Conservation (phyloP, 2,329 filamentous ascomycete species). For the Simplicillium aogashimaense region DNA sequence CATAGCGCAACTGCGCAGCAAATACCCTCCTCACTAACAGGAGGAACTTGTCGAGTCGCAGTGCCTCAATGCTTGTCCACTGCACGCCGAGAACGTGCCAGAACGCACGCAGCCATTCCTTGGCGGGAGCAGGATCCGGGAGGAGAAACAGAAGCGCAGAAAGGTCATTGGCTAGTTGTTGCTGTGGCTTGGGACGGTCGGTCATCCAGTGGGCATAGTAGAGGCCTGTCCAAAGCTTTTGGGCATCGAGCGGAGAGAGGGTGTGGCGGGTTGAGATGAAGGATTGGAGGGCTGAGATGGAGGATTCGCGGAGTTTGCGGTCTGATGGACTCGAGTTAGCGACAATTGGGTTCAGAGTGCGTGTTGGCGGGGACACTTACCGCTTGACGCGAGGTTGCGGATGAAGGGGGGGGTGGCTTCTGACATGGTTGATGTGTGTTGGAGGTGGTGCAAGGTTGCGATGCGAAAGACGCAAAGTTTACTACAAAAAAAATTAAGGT, state of each 20-base stretch:
- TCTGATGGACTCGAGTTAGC: slow-evolving; percentile 38
- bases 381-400: slow-evolving; percentile 74
- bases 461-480: no score
- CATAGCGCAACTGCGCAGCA: slow-evolving; percentile 53
- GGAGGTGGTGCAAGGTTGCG: neutral
- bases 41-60: slow-evolving; percentile 88
- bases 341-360: neutral
- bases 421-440: slow-evolving; percentile 7
- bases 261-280: slow-evolving; percentile 58
- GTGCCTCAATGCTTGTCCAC: slow-evolving; percentile 65
- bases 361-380: slow-evolving; percentile 37
- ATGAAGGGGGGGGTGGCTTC: slow-evolving; percentile 56
- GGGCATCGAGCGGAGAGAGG: slow-evolving; percentile 59
- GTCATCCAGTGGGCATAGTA: slow-evolving; percentile 94
- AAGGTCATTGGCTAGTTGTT: slow-evolving; percentile 70
- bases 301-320: slow-evolving; percentile 65
- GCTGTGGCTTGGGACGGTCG: slow-evolving; percentile 80
- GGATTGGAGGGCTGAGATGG: slow-evolving; percentile 64
- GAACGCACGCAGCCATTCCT: slow-evolving; percentile 51
- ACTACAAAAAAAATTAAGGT: slow-evolving; percentile 1
- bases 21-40: slow-evolving; percentile 73
- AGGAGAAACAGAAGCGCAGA: slow-evolving; percentile 55
- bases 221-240: slow-evolving; percentile 91
- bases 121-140: slow-evolving; percentile 27
- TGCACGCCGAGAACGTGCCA: slow-evolving; percentile 62